These are phyloP conservation scores for Backusella sp. DNA, from an alignment of 192 early-diverging fungal genomes.

Conservation along the genomic window DNA sequence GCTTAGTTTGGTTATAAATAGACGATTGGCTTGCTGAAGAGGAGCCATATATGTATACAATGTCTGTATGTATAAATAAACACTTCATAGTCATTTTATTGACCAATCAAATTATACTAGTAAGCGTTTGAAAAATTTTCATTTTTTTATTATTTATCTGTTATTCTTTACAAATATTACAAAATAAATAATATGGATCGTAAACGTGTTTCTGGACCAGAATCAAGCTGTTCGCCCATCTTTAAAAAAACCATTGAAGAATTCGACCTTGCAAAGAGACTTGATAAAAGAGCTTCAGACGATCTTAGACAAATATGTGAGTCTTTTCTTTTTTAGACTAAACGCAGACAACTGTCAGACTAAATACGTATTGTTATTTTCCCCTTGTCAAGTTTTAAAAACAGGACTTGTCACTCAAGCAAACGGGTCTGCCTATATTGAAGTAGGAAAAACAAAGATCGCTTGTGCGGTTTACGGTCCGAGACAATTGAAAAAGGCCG, in stretches of 20 bases:
- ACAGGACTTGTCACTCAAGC: constrained; percentile 72
- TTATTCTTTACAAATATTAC: background rate
- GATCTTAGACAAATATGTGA: constrained; percentile 57
- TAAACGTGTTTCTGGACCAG: constrained; percentile 53
- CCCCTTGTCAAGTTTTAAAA: constrained; percentile 47
- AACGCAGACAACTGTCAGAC: background rate
- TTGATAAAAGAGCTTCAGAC: constrained; percentile 49
- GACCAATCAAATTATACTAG: background rate
- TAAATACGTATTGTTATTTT: background rate
- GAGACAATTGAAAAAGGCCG: constrained; percentile 54
- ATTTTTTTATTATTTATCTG: background rate
- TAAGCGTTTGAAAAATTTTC: background rate
- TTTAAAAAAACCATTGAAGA: constrained; percentile 41
- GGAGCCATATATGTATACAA: background rate
- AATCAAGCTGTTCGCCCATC: constrained; percentile 47
- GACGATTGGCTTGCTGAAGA: background rate
- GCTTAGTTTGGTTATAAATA: background rate
- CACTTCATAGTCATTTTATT: background rate
- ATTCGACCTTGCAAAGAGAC: constrained; percentile 29
- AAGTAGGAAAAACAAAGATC: constrained; percentile 69
- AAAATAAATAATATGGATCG: constrained; percentile 39
- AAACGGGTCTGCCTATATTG: constrained; percentile 77
- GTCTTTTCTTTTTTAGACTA: background rate
- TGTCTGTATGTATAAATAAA: background rate
- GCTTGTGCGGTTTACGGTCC: constrained; percentile 81